These are phyloP conservation scores for Chamaecrista fasciculata DNA, from an alignment of 306 rosid genomes.

Conservation along the genomic window DNA sequence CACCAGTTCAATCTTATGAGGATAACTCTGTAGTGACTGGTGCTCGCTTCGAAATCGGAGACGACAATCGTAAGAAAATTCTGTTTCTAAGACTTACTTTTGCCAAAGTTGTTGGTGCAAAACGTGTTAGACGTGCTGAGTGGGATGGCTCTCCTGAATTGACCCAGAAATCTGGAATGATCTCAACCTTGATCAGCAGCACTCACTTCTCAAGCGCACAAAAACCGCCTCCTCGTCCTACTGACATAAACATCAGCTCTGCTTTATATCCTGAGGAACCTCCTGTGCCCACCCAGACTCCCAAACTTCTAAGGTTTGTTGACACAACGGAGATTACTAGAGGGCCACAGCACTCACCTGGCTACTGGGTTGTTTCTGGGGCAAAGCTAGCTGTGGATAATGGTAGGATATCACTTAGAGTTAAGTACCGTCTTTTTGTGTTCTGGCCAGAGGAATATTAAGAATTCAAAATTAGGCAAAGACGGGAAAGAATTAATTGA, in stretches of 20 bases:
- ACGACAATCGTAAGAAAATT: conserved; percentile 64
- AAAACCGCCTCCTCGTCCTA: conserved; percentile 59
- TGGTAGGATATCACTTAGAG: conserved; percentile 78
- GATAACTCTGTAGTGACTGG: conserved; percentile 71
- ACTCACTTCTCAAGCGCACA: conserved; percentile 66
- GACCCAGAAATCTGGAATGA: conserved; percentile 76
- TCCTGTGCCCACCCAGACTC: conserved; percentile 64
- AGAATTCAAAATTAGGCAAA: conserved; percentile 15
- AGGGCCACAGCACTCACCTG: conserved; percentile 88
- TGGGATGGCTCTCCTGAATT: conserved; percentile 79
- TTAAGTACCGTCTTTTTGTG: conserved; percentile 72
- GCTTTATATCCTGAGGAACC: conserved; percentile 89
- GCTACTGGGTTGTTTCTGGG: conserved; percentile 91
- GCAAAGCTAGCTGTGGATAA: conserved; percentile 70
- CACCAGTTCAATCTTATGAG: conserved; percentile 67
- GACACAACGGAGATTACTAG: conserved; percentile 95
- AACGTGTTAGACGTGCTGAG: conserved; percentile 35
- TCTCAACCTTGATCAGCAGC: conserved; percentile 75
- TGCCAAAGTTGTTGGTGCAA: conserved; percentile 47
- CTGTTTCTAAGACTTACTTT: conserved; percentile 64
- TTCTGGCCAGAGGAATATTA: conserved; percentile 60
- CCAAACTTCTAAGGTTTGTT: conserved; percentile 74
- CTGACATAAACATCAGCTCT: conserved; percentile 69
- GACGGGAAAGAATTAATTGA: neutral
- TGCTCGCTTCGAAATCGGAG: conserved; percentile 72